Base-by-base conservation (phyloP, 176 grass and related monocot genomes). In the Lolium rigidum region DNA sequence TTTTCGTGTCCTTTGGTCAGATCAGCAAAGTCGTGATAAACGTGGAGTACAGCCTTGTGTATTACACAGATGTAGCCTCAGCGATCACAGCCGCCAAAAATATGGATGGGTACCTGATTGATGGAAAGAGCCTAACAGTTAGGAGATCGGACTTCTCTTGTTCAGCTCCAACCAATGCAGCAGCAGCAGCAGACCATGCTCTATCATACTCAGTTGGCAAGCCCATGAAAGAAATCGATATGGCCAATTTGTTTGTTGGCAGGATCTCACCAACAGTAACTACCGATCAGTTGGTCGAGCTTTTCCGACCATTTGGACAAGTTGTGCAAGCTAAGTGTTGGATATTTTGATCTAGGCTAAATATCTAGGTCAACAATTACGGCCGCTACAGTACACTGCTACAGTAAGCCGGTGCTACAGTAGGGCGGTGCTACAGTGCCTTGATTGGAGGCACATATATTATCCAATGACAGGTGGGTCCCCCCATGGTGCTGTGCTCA, bases 291-390 rank as follows among this genome's bases (percentile, higher is more conserved):
- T 83, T 97, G 18, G 70, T 87, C 16, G 81, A 87, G 46, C 88
- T 97, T 75, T 97, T 97, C 62, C 24, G 79, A 31, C 84, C 86
- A 35, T 92, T 91, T 64, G 95, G 95, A 52, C 51, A 83, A 50
- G 89, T 97, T 66, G 81, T 94, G 82, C 91, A 91, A 78, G 74
- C 77, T 51, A n/a, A n/a, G n/a, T n/a, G n/a, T n/a, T n/a, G n/a
- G n/a, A n/a, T n/a, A n/a, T n/a, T n/a, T n/a, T n/a, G n/a, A n/a
- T n/a, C n/a, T n/a, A n/a, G n/a, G n/a, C n/a, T n/a, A n/a, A n/a
- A n/a, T n/a, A n/a, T n/a, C n/a, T n/a, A n/a, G n/a, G n/a, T n/a
- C n/a, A n/a, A n/a, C n/a, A n/a, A n/a, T n/a, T n/a, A n/a, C n/a
- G n/a, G n/a, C n/a, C n/a, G n/a, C n/a, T n/a, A n/a, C n/a, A n/a